Base-by-base conservation (phyloP, 2,329 filamentous ascomycete genomes). In the Epichloe aotearoae region DNA sequence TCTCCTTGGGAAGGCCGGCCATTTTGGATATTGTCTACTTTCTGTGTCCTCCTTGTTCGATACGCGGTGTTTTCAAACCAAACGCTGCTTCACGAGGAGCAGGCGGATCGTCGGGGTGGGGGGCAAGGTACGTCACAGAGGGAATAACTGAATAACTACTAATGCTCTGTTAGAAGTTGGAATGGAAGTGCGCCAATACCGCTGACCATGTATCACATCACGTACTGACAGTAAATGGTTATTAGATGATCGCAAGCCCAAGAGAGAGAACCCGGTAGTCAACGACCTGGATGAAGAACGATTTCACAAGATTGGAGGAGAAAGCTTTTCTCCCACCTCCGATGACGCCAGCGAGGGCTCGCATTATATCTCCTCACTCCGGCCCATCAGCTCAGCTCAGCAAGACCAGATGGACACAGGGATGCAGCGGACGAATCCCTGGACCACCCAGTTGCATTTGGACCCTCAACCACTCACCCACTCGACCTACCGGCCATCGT, bases 1-100 rank as follows among this genome's bases (percentile, higher is more conserved):
- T 80, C 56, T 73, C 69, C 63, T 71, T 68, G 52, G 75, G 75
- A 55, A 80, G 69, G 58, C 59, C 61, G 51, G 63, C 62, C 61
- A 67, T 68, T 6, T 49, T 51, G 34, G 11, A 46, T 3, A 0
- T 14, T 30, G 15, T 19, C 17, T 23, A 38, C 36, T 38, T n/a
- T 38, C 2, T 23, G 5, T 23, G 5, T 15, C 33, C 8, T 37
- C 12, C 5, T 33, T 36, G 1, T 5, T 37, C 39, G 47, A 20
- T 43, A 40, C 39, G 33, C 20, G 33, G 20, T 12, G 30, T 40
- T 41, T 33, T 8, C 47, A 30, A 45, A 15, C 15, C 39, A n/a
- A 47, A 34, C 42, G 34, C 20, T 14, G 49, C 40, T 46, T 50
- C 23, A 41, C 26, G 11, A 34, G 37, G 49, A 40, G 41, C 4